Percentiles rank a stretch among this genome's conserved stretches.
These are phyloP conservation scores for Boletus pseudo-olivaceus DNA, from an alignment of 768 basidiomycete genomes.

Conservation along the genomic window DNA sequence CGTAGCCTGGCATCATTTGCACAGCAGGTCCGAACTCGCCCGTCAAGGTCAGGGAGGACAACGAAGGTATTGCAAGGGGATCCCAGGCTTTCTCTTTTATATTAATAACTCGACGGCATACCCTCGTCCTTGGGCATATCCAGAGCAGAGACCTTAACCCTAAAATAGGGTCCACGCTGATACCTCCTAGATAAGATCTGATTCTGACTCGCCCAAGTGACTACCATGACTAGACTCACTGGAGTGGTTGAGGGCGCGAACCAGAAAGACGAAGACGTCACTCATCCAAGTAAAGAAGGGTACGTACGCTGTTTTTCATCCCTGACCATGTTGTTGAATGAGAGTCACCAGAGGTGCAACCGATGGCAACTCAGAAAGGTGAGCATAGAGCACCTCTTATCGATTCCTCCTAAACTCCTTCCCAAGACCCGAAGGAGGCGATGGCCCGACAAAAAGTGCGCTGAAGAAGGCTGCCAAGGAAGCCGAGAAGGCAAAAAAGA, in stretches of 20 bases:
- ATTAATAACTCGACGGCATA: neutral
- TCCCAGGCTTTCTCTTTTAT: neutral
- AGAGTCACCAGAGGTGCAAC: slow-evolving; percentile 1
- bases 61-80: too few species aligned
- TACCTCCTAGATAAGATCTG: slow-evolving; percentile 20
- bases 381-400: neutral
- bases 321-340: neutral
- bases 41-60: neutral
- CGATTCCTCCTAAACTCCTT: slow-evolving; percentile 1
- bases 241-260: neutral
- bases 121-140: neutral
- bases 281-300: slow-evolving; percentile 4
- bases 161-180: slow-evolving; percentile 8
- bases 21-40: neutral
- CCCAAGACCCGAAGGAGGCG: slow-evolving; percentile 24
- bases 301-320: slow-evolving; percentile 3
- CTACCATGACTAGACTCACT: slow-evolving; percentile 15
- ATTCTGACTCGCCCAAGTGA: neutral
- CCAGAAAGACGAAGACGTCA: neutral
- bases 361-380: slow-evolving; percentile 12
- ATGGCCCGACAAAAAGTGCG: slow-evolving; percentile 79
- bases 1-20: neutral
- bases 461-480: slow-evolving; percentile 90
- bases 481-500: slow-evolving; percentile 86
- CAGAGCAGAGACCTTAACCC: slow-evolving; percentile 18